Percentiles rank a stretch among this genome's conserved stretches.
These are phyloP conservation scores for Tolypocladium ovalisporum DNA, from an alignment of 2,329 filamentous ascomycete genomes.

Conservation along the genomic window DNA sequence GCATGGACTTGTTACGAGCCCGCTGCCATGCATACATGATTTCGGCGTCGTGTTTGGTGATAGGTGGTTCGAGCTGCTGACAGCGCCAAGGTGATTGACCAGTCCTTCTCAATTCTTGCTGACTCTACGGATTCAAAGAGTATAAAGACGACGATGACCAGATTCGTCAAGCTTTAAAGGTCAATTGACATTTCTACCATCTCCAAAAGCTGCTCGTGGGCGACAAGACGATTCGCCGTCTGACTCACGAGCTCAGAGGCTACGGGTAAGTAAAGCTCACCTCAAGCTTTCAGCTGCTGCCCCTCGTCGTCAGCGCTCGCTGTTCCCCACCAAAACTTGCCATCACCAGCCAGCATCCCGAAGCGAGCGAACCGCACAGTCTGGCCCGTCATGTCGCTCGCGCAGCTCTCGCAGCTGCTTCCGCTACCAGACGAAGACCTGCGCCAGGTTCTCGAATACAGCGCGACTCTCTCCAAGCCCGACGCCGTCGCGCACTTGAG, in stretches of 20 bases:
- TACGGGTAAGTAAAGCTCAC: not conserved
- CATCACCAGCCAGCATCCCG: not conserved
- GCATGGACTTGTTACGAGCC: not conserved
- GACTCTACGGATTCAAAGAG: too few species aligned
- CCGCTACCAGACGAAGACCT: constrained; percentile 79
- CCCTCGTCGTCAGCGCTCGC: not conserved
- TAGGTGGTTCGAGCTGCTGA: rapidly evolving
- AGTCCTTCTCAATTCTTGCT: too few species aligned
- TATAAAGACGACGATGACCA: too few species aligned
- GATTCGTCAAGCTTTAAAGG: too few species aligned
- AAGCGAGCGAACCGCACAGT: not conserved
- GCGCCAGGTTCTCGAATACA: constrained; percentile 75
- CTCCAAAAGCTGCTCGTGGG: not conserved
- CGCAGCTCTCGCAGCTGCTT: constrained; percentile 69
- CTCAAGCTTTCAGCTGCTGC: not conserved
- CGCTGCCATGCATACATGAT: not conserved
- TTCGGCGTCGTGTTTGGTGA: not conserved
- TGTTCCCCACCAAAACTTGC: not conserved
- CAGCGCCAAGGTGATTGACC: too few species aligned
- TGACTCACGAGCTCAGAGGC: not conserved
- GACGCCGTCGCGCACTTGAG: constrained; percentile 77
- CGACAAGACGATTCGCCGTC: not conserved
- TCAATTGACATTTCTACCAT: too few species aligned
- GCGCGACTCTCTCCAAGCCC: constrained; percentile 61
- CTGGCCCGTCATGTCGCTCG: constrained; percentile 33